Percentiles rank a stretch among this genome's conserved stretches.
Conservation (phyloP, 352 stramenopile species). For the Phytophthora pini region DNA sequence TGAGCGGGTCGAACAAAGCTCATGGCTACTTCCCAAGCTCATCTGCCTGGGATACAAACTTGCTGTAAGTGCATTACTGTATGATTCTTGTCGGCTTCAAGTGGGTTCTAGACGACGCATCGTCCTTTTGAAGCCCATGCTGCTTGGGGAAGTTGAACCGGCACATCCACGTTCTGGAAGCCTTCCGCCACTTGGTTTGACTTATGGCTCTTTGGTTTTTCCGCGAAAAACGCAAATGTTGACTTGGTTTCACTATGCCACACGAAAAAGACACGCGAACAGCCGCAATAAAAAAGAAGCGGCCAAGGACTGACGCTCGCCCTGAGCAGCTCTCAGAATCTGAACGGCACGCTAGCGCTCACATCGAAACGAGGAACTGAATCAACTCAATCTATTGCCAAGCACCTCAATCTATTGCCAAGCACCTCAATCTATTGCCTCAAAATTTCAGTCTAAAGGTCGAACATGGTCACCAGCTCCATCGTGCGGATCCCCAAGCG, state of each 20-base stretch:
- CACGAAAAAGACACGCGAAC: conserved; percentile 23
- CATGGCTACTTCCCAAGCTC: too few relatives aligned
- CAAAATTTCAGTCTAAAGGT: too few relatives aligned
- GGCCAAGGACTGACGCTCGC: not conserved
- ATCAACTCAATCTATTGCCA: too few relatives aligned
- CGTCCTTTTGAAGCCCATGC: not conserved
- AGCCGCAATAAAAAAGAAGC: conserved; percentile 33
- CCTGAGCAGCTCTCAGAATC: conserved; percentile 15
- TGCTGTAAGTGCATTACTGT: too few relatives aligned
- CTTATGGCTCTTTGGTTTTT: not conserved
- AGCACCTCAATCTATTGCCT: too few relatives aligned
- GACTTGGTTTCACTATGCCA: conserved; percentile 10
- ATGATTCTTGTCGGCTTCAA: too few relatives aligned
- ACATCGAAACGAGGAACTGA: conserved; percentile 8
- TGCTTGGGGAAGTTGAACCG: conserved; percentile 2
- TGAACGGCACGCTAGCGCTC: conserved; percentile 22
- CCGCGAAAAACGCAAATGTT: not conserved
- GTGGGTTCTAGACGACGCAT: too few relatives aligned
- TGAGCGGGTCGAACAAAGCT: too few relatives aligned
- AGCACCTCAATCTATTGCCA: too few relatives aligned
- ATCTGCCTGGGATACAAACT: too few relatives aligned
- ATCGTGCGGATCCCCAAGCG: conserved; percentile 12
- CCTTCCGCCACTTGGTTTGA: conserved; percentile 10
- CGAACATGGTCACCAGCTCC: conserved; percentile 19
- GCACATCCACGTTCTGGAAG: conserved; percentile 15